Evolutionary conservation across 2,329 filamentous ascomycete genomes (phyloP), one percentile per base, ranked within the genome.

Genomic region (Grosmannia huntii): DNA sequence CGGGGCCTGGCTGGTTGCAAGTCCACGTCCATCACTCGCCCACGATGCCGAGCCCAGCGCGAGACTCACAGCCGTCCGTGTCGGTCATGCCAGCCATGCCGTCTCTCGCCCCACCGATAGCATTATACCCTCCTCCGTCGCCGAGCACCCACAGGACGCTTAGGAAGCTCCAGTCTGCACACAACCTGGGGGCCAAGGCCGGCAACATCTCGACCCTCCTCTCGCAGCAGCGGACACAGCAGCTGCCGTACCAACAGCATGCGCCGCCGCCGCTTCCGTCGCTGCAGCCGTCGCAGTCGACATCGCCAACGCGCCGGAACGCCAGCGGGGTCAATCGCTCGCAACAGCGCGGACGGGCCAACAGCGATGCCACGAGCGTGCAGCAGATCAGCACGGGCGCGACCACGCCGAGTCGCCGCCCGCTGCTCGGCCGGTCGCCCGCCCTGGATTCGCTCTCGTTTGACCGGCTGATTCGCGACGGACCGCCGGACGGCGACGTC

Each of bases 401-500:
- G 61, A 62, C 70, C 62, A 70, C 69, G 60, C 69, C 72, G 41
- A 64, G 68, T n/a, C 70, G 71, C 70, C 77, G 73, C 68, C 76
- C 64, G 63, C 73, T 64, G 64, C 70, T 68, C 65, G 76, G 60
- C 64, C 78, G 68, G 71, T 76, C 68, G 65, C 76, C 68, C 49
- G 72, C 70, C 61, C 75, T 80, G 28, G 80, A 85, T 64, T 72
- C 75, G 59, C 72, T 86, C 66, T 80, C 81, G 25, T 72, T 96
- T 31, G 89, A 95, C 68, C 77, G 83, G 62, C 78, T 95, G 52
- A 77, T 96, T 53, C 83, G 89, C 64, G 89, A 92, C 62, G 91
- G 90, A 0, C 89, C 90, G 1, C 82, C 83, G 1, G 80, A 84
- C 63, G 87, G 84, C 23, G 84, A 94, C 68, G 75, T 86, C 27